Conservation (phyloP, 2,329 filamentous ascomycete species). For the Botrytis hyacinthi region DNA sequence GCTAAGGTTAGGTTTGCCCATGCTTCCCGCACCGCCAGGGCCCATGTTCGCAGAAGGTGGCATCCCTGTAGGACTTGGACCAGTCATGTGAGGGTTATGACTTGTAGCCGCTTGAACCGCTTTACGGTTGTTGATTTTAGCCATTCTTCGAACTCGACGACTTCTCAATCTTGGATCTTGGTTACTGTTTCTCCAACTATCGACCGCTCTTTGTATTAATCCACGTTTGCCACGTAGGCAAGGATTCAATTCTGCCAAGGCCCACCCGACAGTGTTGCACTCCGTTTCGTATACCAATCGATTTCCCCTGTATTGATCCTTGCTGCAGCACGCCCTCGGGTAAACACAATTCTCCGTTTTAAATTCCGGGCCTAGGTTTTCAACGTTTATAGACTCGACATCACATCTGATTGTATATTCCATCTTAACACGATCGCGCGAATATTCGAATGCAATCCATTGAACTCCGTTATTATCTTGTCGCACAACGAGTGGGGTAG, state of each 20-base stretch:
- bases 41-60: conserved; percentile 62
- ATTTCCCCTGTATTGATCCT: conserved; percentile 96
- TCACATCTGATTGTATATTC: conserved; percentile 98
- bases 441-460: conserved; percentile 99
- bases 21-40: conserved; percentile 50
- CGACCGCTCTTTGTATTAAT: conserved; percentile 92
- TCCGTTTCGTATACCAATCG: conserved; percentile 95
- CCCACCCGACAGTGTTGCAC: conserved; percentile 99
- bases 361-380: conserved; percentile 81
- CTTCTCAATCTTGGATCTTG: conserved; percentile 90
- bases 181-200: conserved; percentile 99
- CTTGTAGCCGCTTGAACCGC: conserved; percentile 56
- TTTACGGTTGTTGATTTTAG: conserved; percentile 90
- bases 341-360: conserved; percentile 99
- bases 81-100: conserved; percentile 61
- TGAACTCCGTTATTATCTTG: conserved; percentile 97
- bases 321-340: conserved; percentile 87
- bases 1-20: conserved; percentile 65
- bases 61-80: conserved; percentile 65
- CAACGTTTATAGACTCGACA: conserved; percentile 92
- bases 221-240: conserved; percentile 89
- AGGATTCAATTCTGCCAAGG: conserved; percentile 87
- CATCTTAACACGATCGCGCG: conserved; percentile 96
- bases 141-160: conserved; percentile 88
- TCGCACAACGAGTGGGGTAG: conserved; percentile 87